Percentiles rank a stretch among this genome's conserved stretches.
These are phyloP conservation scores for Penicillium riverlandense DNA, from an alignment of 495 filamentous ascomycete species.

Conservation along the genomic window DNA sequence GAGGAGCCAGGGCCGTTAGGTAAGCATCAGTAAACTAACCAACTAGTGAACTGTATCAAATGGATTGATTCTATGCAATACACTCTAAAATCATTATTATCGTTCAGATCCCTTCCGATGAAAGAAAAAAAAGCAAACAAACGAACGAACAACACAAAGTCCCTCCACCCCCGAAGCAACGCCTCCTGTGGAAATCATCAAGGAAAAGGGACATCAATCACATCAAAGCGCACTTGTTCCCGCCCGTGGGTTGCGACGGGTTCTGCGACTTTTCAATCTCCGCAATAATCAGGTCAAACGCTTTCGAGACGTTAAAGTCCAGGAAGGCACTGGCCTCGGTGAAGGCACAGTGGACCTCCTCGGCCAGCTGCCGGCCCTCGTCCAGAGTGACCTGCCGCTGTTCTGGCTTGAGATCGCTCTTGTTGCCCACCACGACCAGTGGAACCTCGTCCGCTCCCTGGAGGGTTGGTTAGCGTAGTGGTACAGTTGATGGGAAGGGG, in stretches of 20 bases:
- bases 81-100: no score
- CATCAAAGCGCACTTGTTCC: constrained; percentile 80
- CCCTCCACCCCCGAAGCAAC: not conserved
- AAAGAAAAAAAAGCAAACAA: no score
- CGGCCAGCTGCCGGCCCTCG: constrained; percentile 70
- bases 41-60: not conserved
- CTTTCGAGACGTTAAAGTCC: constrained; percentile 85
- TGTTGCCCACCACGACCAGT: constrained; percentile 93
- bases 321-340: constrained; percentile 92
- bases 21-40: no score
- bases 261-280: constrained; percentile 95
- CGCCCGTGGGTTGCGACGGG: constrained; percentile 71
- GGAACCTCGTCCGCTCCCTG: constrained; percentile 91
- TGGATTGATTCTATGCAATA: not conserved
- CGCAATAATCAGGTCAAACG: constrained; percentile 90
- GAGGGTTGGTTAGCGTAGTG: not conserved
- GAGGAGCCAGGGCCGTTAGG: no score
- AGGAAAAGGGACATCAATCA: constrained; percentile 31
- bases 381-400: constrained; percentile 86
- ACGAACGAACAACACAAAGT: not conserved
- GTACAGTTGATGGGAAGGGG: not conserved
- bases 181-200: not conserved
- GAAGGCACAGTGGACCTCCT: constrained; percentile 86
- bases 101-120: no score
- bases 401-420: constrained; percentile 86